Conservation (phyloP, 139 green algal species). For the Yamagishiella unicocca region DNA sequence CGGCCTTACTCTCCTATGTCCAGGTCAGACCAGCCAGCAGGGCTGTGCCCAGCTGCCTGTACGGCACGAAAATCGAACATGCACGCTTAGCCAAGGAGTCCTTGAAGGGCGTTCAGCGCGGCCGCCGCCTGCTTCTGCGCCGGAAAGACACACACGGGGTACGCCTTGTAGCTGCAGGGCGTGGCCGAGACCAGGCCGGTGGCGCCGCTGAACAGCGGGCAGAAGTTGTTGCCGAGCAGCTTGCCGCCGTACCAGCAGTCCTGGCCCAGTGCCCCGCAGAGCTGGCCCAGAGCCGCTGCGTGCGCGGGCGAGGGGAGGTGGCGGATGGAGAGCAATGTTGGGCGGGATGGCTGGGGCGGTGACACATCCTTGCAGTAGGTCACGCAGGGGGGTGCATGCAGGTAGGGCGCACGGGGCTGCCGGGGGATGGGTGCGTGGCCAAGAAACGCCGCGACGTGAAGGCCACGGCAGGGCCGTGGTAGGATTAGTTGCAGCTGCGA, state of each 20-base stretch:
- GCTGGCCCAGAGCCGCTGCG: background rate
- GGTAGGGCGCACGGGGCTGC: background rate
- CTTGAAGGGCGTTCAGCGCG: background rate
- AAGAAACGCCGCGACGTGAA: background rate
- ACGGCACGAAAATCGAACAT: background rate
- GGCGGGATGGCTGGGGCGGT: too few relatives aligned
- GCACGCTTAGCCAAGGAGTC: background rate
- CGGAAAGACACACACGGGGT: background rate
- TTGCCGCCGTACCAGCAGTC: slow-evolving; percentile 17
- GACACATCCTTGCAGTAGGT: background rate
- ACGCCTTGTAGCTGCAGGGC: background rate
- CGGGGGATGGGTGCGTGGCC: background rate
- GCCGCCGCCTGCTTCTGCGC: background rate
- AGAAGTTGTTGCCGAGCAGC: background rate
- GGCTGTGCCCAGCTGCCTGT: background rate
- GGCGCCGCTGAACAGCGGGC: background rate
- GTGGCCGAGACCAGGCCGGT: background rate
- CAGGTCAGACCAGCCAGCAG: background rate
- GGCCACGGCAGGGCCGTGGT: background rate
- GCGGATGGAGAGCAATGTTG: too few relatives aligned
- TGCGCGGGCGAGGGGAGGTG: background rate
- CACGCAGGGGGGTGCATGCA: too few relatives aligned
- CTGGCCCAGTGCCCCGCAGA: background rate
- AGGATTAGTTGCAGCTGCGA: background rate
- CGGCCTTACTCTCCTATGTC: too few relatives aligned